Conservation (phyloP, 768 basidiomycete species). For the Bullera alba region DNA sequence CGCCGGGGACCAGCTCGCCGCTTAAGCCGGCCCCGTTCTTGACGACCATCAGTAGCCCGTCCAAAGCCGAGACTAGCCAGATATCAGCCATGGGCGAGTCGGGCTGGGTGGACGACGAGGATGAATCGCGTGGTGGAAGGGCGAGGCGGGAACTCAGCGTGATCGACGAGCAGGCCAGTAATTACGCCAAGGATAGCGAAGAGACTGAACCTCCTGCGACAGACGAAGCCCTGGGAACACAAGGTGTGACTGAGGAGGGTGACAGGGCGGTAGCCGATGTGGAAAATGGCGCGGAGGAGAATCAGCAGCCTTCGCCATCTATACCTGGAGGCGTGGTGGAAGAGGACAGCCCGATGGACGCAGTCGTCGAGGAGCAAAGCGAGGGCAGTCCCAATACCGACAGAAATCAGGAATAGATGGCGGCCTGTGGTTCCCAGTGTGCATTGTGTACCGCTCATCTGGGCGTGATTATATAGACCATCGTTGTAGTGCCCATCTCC, state of each 20-base stretch:
- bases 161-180: slow-evolving; percentile 32
- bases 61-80: slow-evolving; percentile 20
- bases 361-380: no score
- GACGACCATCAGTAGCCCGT: slow-evolving; percentile 5
- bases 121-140: slow-evolving; percentile 12
- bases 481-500: no score
- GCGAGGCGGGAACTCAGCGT: slow-evolving; percentile 43
- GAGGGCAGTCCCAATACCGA: no score
- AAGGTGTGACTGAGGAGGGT: neutral
- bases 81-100: slow-evolving; percentile 24
- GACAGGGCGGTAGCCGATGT: neutral
- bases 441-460: no score
- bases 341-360: no score
- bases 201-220: no score
- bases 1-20: slow-evolving; percentile 19
- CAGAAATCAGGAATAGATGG: no score
- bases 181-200: slow-evolving; percentile 4
- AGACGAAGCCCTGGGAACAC: neutral
- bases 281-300: no score
- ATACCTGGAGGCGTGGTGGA: no score
- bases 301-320: no score
- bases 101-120: slow-evolving; percentile 17
- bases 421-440: no score
- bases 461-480: no score
- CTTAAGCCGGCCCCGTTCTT: slow-evolving; percentile 12